Evolutionary conservation across 1,284 basidiomycete species (phyloP), one percentile per base, ranked within the genome.

Genomic region (Trametes versicolor): DNA sequence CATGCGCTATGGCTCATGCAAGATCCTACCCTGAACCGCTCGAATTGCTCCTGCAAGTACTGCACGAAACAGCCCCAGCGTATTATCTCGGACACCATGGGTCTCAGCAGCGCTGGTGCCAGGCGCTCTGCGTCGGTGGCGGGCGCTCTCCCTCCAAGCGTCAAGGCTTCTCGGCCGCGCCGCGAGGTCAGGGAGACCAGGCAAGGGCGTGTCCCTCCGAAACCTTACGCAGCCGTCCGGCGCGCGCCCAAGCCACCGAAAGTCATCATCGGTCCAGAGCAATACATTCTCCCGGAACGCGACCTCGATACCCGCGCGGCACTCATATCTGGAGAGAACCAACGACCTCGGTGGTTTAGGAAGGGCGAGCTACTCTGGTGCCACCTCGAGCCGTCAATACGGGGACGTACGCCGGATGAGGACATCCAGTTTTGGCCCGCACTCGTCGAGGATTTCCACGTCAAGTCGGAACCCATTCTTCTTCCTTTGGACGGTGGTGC

Each of bases 1-100:
- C 93, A 95, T 73, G 91, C 91, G 2, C 79, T 87, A 64, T 95
- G 93, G 93, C 83, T 95, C 2, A 82, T 90, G 75, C 79, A 80
- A 4, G 87, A 92, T 66, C 74, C 80, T 0, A 82, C 80, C 2
- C 71, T 82, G 67, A 76, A 85, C 69, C 76, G 79, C 25, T 68
- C 75, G 0, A 84, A 83, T 41, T 95, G 93, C 72, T 76, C 79
- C 29, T 95, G 93, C 81, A 94, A 94, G 74, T 95, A 95, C 74
- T 95, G 93, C 75, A 79, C 85, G 45, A 88, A 87, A 69, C 85
- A 85, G 68, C 79, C 86, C 0, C 93, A 95, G 75, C 83, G 82
- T 41, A 85, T 87, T 67, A 88, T 95, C 63, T 90, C 90, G 6
- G 80, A 83, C 8, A 79, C 80, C 13, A 82, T 92, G 78, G 85